phyloP scores from a whole-genome alignment of 495 filamentous ascomycete species.

The Bacidia gigantensis region DNA sequence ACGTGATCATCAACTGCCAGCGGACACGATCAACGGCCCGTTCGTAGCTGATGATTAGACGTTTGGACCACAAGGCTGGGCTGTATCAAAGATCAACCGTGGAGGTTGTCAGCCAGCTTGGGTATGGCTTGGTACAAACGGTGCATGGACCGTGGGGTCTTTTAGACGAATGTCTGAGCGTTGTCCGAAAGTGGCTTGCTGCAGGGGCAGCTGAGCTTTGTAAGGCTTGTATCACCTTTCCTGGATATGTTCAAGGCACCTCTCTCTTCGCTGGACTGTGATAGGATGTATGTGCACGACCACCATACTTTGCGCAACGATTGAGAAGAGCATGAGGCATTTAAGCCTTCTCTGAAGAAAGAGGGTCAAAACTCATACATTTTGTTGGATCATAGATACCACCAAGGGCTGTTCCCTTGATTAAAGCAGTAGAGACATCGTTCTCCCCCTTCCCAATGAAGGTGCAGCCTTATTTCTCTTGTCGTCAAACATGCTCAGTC shows the following conservation, averaged over 20 bases:
- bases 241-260: too few relatives aligned
- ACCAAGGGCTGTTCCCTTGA: background rate
- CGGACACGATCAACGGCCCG: too few relatives aligned
- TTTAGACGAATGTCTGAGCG: background rate
- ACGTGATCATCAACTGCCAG: too few relatives aligned
- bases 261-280: too few relatives aligned
- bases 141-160: too few relatives aligned
- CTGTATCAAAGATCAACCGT: too few relatives aligned
- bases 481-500: background rate
- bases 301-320: too few relatives aligned
- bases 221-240: background rate
- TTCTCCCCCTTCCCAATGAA: background rate
- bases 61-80: too few relatives aligned
- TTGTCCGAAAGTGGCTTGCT: background rate
- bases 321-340: background rate
- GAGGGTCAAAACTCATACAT: background rate
- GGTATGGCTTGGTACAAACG: too few relatives aligned
- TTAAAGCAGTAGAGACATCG: background rate
- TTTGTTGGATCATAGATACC: background rate
- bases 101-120: too few relatives aligned
- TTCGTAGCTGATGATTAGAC: too few relatives aligned
- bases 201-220: background rate
- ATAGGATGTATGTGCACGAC: too few relatives aligned
- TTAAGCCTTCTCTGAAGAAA: background rate
- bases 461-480: background rate